A percentile compares a stretch with the other conserved stretches of the same genome.
Conservation (phyloP, 805 yeast species). For the Vanderwaltozyma yarrowii region DNA sequence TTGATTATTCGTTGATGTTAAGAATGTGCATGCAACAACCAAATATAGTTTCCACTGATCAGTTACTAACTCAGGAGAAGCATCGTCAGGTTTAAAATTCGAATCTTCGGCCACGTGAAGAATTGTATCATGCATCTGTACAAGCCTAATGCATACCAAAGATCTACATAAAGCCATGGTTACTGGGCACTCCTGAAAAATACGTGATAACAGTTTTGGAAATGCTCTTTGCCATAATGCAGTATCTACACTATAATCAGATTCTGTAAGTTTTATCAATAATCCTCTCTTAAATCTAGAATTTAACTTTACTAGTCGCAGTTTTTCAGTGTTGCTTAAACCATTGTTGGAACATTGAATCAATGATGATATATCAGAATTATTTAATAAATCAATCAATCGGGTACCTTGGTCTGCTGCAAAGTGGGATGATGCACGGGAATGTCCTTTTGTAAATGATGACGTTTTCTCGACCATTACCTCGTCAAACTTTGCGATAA, state of each 20-base stretch:
- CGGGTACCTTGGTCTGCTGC: conserved; percentile 74
- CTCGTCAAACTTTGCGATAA: conserved; percentile 81
- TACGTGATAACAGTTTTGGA: conserved; percentile 59
- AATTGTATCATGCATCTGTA: conserved; percentile 69
- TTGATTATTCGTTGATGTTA: conserved; percentile 85
- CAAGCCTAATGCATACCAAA: conserved; percentile 78
- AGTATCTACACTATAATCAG: conserved; percentile 90
- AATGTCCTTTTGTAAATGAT: conserved; percentile 25
- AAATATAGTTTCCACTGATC: conserved; percentile 86
- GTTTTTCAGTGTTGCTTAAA: conserved; percentile 67
- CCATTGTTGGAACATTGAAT: conserved; percentile 40
- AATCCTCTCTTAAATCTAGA: conserved; percentile 51
- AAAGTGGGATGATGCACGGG: conserved; percentile 50
- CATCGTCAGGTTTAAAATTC: conserved; percentile 24
- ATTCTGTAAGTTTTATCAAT: conserved; percentile 70
- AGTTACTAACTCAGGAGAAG: conserved; percentile 59
- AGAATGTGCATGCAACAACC: conserved; percentile 83
- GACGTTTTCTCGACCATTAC: conserved; percentile 51
- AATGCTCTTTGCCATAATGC: conserved; percentile 92
- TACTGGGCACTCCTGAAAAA: conserved; percentile 78
- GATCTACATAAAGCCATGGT: conserved; percentile 91
- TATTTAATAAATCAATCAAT: conserved; percentile 65
- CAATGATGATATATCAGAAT: conserved; percentile 54
- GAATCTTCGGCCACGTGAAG: conserved; percentile 42
- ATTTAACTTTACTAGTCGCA: conserved; percentile 54